A percentile compares a stretch with the other conserved stretches of the same genome.
These are phyloP conservation scores for Sparassis latifolia DNA, from an alignment of 1,284 basidiomycete genomes.

Conservation along the genomic window DNA sequence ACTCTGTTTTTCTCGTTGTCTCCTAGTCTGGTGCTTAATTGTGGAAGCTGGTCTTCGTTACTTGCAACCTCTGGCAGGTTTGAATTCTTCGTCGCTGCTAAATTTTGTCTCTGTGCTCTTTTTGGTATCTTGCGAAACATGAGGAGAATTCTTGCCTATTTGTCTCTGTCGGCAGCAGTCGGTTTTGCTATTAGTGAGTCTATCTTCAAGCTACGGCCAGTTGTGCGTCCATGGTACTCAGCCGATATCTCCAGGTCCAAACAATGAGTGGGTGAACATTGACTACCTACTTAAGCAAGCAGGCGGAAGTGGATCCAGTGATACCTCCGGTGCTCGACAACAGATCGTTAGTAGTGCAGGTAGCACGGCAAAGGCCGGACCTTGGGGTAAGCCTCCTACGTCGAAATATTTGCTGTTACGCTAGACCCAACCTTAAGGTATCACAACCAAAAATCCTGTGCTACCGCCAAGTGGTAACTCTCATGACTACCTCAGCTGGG, in stretches of 20 bases:
- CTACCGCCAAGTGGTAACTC: conserved; percentile 32
- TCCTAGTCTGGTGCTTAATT: too few relatives aligned
- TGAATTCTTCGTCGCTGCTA: background rate
- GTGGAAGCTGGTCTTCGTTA: too few relatives aligned
- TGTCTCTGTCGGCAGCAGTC: conserved; percentile 10
- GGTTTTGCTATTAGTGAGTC: conserved; percentile 12
- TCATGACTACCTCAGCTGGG: conserved; percentile 52
- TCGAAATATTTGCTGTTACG: conserved; percentile 5
- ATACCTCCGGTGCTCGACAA: conserved; percentile 35
- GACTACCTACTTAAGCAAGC: conserved; percentile 24
- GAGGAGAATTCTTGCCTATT: background rate
- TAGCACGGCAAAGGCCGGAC: conserved; percentile 35
- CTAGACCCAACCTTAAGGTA: conserved; percentile 15
- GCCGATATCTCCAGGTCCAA: too few relatives aligned
- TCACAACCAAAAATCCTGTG: conserved; percentile 16
- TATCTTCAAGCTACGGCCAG: too few relatives aligned
- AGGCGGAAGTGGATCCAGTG: conserved; percentile 8
- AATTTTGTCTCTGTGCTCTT: background rate
- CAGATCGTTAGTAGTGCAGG: conserved; percentile 40
- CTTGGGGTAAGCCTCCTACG: conserved; percentile 39
- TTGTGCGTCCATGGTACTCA: too few relatives aligned
- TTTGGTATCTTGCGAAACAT: background rate
- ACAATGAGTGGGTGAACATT: conserved; percentile 29
- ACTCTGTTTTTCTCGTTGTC: too few relatives aligned
- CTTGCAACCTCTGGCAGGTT: too few relatives aligned